Base-by-base conservation (phyloP, 2,329 filamentous ascomycete genomes). In the Chaetothyriales sp. region DNA sequence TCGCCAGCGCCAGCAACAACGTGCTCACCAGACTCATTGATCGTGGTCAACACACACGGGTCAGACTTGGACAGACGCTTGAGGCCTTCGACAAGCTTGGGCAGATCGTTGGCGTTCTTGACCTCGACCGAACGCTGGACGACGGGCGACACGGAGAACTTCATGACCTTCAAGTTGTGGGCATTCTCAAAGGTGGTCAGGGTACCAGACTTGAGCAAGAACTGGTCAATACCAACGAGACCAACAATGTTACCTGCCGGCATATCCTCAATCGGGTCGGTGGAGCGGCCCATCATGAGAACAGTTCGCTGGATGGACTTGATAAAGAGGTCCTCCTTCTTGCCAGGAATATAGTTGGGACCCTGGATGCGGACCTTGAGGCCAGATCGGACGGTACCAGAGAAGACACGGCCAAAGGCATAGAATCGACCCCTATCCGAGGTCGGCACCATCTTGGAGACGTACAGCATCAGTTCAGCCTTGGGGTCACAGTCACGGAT, bases 121-220 rank as follows among this genome's bases (percentile, higher is more conserved):
- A 95, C 90, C 76, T 95, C 87, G 67, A 98, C 92, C 73, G 92
- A 95, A 64, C 90, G 90, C 76, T 85, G 90, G 62, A 98, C 92
- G 75, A 98, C 92, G 65, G 92, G 92, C 55, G 92, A 96, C 71
- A 98, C 92, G 68, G 92, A 98, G 85, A 98, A 98, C 80, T 95
- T 96, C 92, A 98, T 98, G 76, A 98, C 92, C 84, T 96, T 96
- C 67, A 98, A 77, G 84, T 98, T 98, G 84, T 98, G 92, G 70
- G 92, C 90, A 61, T 87, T 93, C 63, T 98, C 92, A 69, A 79
- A 83, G 70, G 90, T 96, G 74, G 89, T 95, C 65, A 98, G 85
- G 67, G 92, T 98, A 84, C 92, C 92, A 71, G 92, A 96, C 84
- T 98, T 98, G 79, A 98, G 88, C 79, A 98, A 79, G 86, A 96